A percentile compares a stretch with the other conserved stretches of the same genome.
phyloP scores from a whole-genome alignment of 192 early-diverging fungal genomes.

The Podila epigama region DNA sequence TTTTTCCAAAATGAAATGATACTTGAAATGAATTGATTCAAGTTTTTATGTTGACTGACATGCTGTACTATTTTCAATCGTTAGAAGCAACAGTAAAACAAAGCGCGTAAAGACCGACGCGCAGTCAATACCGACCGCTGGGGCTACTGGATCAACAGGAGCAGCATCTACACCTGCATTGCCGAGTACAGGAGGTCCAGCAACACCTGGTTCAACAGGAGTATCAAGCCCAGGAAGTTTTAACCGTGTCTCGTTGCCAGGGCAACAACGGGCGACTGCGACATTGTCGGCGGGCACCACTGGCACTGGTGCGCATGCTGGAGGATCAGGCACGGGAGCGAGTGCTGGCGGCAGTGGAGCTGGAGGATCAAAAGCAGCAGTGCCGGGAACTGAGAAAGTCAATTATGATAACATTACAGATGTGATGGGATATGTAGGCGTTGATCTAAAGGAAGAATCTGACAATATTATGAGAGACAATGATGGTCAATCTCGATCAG shows the following conservation, averaged over 20 bases:
- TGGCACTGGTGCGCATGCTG: slow-evolving; percentile 3
- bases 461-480: slow-evolving; percentile 63
- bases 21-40: neutral
- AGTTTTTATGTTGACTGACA: neutral
- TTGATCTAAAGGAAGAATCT: slow-evolving; percentile 75
- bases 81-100: slow-evolving; percentile 13
- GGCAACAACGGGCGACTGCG: slow-evolving; percentile 11
- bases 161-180: slow-evolving; percentile 1
- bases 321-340: slow-evolving; percentile 10
- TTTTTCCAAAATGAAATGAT: neutral
- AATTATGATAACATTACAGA: slow-evolving; percentile 71
- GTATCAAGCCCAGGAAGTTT: slow-evolving; percentile 25
- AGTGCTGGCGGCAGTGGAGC: neutral
- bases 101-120: slow-evolving; percentile 36
- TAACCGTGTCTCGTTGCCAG: slow-evolving; percentile 37
- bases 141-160: slow-evolving; percentile 8
- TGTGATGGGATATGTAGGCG: slow-evolving; percentile 80
- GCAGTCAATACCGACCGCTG: slow-evolving; percentile 8
- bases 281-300: neutral
- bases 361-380: neutral
- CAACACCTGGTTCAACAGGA: slow-evolving; percentile 1
- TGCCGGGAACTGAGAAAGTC: slow-evolving; percentile 35
- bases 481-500: slow-evolving; percentile 17
- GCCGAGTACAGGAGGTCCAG: slow-evolving; percentile 10
- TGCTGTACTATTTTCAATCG: neutral